Base-by-base conservation (phyloP, 129 eudicot species). In the Saussurea involucrata region DNA sequence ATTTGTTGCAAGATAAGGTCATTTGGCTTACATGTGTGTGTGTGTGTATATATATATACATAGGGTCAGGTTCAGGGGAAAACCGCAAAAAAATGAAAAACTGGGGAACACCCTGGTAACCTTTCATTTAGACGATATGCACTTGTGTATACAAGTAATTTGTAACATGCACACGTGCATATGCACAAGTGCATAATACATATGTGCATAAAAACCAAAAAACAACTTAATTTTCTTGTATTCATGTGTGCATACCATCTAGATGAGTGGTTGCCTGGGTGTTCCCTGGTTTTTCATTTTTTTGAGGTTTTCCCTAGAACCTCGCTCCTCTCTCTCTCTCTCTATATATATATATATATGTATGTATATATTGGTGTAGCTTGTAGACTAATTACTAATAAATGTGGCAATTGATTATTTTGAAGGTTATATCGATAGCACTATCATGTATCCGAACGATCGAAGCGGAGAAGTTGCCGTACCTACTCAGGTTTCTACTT, bases 1-100 rank as follows among this genome's bases (percentile, higher is more conserved):
- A 92, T 65, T 33, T 83, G 20, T 83, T 92, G 85, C 90, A 92
- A 76, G 97, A 89, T 21, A 87, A 87, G 97, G 97, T 92, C 20
- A 53, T 73, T 68, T 71, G 60, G 46, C 40, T 25, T 77, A 64
- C 33, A 25, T 37, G 25, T 57, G 32, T 24, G 60, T 53, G 60
- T 61, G 20, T 28, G 9, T 10, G 9, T 36, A 12, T 36, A 34
- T 34, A 34, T 34, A 6, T 34, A 34, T 34, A 10, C 8, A 34
- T 34, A 34, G 40, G 40, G 40, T 1, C 9, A 74, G 32, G 33
- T 74, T 10, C 0, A 6, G 25, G 63, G 55, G 25, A 18, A 46
- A 46, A 13, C 57, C 20, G 1, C 57, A 4, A 13, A 46, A 44
- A 46, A 46, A 46, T 46, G 57, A 46, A 13, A 13, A 13, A 46